Conservation (phyloP, 1,284 basidiomycete genomes). For the Cryptococcus floricola region DNA sequence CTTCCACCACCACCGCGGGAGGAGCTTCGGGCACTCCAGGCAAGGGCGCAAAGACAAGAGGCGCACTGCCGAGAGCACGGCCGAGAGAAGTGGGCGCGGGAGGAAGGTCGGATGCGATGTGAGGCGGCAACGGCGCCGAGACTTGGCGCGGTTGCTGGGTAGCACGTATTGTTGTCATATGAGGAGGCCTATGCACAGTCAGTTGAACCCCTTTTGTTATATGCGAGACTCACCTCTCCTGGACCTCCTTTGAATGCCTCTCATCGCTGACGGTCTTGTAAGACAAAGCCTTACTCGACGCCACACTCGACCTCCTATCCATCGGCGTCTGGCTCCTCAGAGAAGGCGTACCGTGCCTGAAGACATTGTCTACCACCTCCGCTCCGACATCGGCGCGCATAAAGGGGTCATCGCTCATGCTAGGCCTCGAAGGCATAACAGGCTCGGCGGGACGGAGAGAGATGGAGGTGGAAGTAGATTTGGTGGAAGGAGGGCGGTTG, state of each 20-base stretch:
- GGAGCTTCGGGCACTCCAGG: conserved; percentile 2
- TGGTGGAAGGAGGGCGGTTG: conserved; percentile 11
- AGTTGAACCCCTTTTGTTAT: not conserved
- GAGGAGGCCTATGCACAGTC: not conserved
- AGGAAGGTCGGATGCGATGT: conserved; percentile 8
- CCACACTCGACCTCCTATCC: conserved; percentile 17
- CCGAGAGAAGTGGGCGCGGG: conserved; percentile 19
- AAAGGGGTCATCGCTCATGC: conserved; percentile 42
- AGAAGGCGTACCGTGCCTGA: conserved; percentile 12
- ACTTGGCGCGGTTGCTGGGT: conserved; percentile 2
- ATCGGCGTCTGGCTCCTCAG: conserved; percentile 13
- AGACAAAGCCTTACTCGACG: conserved; percentile 28
- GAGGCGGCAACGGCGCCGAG: conserved; percentile 2
- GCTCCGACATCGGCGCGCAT: conserved; percentile 22
- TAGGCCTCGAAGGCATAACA: conserved; percentile 22
- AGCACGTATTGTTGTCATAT: not conserved
- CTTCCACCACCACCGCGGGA: not conserved
- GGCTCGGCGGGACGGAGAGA: conserved; percentile 10
- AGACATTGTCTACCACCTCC: conserved; percentile 24
- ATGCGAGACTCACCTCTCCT: not conserved
- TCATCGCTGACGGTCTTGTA: conserved; percentile 21
- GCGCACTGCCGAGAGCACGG: conserved; percentile 8
- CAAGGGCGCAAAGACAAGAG: conserved; percentile 1
- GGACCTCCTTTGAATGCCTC: not conserved
- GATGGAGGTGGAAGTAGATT: conserved; percentile 4